These are phyloP conservation scores for Cyamopsis tetragonoloba DNA, from an alignment of 306 rosid genomes.

Conservation along the genomic window DNA sequence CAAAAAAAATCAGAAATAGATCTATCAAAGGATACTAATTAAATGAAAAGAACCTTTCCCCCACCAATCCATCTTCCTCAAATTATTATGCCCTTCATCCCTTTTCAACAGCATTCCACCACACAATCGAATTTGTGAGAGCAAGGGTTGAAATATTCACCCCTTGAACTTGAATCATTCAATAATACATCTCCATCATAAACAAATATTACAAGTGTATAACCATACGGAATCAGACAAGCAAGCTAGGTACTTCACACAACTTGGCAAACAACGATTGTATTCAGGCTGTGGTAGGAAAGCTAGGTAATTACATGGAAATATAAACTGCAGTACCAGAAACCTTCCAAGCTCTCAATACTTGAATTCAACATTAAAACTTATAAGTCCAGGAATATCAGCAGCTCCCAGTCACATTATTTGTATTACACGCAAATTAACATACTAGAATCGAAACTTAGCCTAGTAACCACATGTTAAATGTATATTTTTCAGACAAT, in stretches of 20 bases:
- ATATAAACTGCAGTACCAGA: background rate
- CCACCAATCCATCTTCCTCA: background rate
- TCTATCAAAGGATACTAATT: constrained; percentile 2
- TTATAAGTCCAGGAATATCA: background rate
- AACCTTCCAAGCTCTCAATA: background rate
- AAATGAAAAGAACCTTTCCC: background rate
- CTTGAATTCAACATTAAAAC: background rate
- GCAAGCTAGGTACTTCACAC: too few relatives aligned
- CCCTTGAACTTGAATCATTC: constrained; percentile 19
- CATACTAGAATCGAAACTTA: background rate
- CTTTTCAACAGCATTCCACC: background rate
- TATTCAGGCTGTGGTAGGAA: background rate
- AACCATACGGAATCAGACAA: background rate
- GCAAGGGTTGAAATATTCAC: constrained; percentile 3
- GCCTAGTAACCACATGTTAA: background rate
- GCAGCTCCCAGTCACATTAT: background rate
- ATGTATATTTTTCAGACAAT: background rate
- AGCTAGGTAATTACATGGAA: background rate
- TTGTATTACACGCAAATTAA: background rate
- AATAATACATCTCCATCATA: constrained; percentile 7
- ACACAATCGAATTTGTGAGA: background rate
- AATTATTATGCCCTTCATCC: background rate
- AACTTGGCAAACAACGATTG: background rate
- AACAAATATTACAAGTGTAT: background rate
- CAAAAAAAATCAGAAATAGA: background rate